These are phyloP conservation scores for Brassica rapa DNA, from an alignment of 345 rosid genomes.

Conservation along the genomic window DNA sequence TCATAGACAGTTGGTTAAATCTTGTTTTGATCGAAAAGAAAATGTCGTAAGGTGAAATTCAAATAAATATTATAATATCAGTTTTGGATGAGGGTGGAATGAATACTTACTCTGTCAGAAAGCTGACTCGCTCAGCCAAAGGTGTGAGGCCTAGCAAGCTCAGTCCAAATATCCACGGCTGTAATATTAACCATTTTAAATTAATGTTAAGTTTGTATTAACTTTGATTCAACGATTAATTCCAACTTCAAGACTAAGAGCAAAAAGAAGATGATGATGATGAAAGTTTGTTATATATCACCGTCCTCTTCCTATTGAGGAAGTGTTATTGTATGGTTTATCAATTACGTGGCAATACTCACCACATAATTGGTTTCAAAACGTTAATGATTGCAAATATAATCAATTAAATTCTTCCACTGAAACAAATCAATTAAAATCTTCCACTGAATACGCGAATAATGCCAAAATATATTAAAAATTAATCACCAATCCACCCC, in stretches of 20 bases:
- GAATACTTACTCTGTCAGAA: constrained; percentile 81
- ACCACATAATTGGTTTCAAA: neutral
- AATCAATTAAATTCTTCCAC: neutral
- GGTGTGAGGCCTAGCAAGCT: constrained; percentile 89
- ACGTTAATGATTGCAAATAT: constrained; percentile 19
- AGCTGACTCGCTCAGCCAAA: constrained; percentile 94
- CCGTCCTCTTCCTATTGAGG: no score
- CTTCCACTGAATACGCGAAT: neutral
- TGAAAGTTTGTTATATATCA: neutral
- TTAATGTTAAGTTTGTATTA: neutral
- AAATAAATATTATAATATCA: neutral
- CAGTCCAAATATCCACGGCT: constrained; percentile 85
- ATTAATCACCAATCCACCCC: neutral
- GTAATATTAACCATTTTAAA: constrained; percentile 30
- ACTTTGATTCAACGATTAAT: neutral
- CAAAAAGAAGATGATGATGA: neutral
- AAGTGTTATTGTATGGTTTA: neutral
- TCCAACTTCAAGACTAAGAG: neutral
- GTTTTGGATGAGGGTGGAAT: constrained; percentile 8
- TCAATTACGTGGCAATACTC: neutral
- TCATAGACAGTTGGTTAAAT: constrained; percentile 18
- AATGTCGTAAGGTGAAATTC: neutral
- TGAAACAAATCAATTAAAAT: neutral
- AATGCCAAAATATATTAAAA: neutral
- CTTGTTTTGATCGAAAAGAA: constrained; percentile 22